A percentile compares a stretch with the other conserved stretches of the same genome.
Conservation (phyloP, 495 filamentous ascomycete species). For the Penicillium argentinense region DNA sequence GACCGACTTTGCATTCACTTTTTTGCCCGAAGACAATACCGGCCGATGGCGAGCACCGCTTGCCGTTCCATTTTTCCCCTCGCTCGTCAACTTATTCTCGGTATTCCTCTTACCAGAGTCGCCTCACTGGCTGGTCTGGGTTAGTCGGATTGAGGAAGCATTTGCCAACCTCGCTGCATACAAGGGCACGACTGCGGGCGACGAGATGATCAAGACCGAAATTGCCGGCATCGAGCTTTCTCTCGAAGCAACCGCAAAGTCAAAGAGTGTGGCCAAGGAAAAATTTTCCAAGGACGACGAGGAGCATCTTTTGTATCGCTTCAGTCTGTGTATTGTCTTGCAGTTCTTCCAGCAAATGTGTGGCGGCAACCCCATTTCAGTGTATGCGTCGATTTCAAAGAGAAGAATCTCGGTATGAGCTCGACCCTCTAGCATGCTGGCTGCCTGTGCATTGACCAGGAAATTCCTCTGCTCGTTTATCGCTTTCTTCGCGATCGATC, state of each 20-base stretch:
- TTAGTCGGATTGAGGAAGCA: constrained; percentile 55
- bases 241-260: constrained; percentile 26
- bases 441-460: constrained; percentile 40
- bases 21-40: constrained; percentile 31
- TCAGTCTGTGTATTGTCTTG: constrained; percentile 32
- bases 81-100: constrained; percentile 55
- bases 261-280: constrained; percentile 14
- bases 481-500: constrained; percentile 45
- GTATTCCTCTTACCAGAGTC: constrained; percentile 64
- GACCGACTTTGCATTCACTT: constrained; percentile 45
- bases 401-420: constrained; percentile 22
- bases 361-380: constrained; percentile 28
- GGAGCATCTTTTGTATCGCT: constrained; percentile 27
- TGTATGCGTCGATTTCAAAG: constrained; percentile 28
- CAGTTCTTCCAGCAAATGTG: constrained; percentile 39
- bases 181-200: constrained; percentile 20
- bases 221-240: constrained; percentile 36
- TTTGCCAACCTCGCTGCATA: constrained; percentile 29
- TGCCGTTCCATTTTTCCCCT: constrained; percentile 58
- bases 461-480: constrained; percentile 45
- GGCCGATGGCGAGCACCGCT: constrained; percentile 50
- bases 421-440: constrained; percentile 21
- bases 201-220: constrained; percentile 26
- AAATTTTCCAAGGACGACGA: constrained; percentile 26
- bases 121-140: constrained; percentile 58